Percentiles rank a stretch among this genome's conserved stretches.
phyloP scores from a whole-genome alignment of 2,329 filamentous ascomycete genomes.

The Trichoderma sp. region DNA sequence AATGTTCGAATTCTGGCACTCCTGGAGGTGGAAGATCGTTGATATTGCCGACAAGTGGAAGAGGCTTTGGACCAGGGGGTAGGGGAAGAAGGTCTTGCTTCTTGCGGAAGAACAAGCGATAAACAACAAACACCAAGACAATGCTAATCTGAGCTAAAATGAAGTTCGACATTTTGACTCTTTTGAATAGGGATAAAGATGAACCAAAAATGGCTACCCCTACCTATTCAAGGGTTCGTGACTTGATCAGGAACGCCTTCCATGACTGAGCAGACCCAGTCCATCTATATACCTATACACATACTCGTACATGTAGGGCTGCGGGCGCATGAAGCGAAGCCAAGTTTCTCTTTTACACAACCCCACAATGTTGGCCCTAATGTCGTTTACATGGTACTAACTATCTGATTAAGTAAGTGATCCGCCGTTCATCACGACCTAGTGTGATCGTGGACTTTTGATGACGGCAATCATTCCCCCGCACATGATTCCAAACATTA shows the following conservation, averaged over 20 bases:
- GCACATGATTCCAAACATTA: not conserved
- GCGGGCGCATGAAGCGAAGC: not conserved
- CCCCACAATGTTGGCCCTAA: not conserved
- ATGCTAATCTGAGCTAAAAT: not conserved
- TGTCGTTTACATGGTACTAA: not conserved
- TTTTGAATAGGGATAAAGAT: not conserved
- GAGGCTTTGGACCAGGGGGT: slow-evolving; percentile 34
- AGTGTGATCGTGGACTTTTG: not conserved
- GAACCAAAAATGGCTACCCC: not conserved
- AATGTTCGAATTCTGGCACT: slow-evolving; percentile 37
- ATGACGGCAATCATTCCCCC: not conserved
- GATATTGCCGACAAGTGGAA: slow-evolving; percentile 50
- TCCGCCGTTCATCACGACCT: not conserved
- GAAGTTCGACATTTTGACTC: not conserved
- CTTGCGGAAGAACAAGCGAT: not conserved
- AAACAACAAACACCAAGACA: not conserved
- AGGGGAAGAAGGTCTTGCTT: slow-evolving; percentile 20
- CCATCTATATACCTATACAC: not conserved
- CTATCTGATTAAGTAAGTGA: not conserved
- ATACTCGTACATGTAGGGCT: not conserved
- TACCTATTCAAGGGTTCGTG: not conserved
- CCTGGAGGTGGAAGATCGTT: slow-evolving; percentile 44
- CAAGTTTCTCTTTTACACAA: not conserved
- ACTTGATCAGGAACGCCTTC: not conserved
- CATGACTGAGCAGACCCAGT: not conserved